A percentile compares a stretch with the other conserved stretches of the same genome.
Evolutionary conservation across 805 yeast species (phyloP).

Genomic region (Isabelozyma gotoi): DNA sequence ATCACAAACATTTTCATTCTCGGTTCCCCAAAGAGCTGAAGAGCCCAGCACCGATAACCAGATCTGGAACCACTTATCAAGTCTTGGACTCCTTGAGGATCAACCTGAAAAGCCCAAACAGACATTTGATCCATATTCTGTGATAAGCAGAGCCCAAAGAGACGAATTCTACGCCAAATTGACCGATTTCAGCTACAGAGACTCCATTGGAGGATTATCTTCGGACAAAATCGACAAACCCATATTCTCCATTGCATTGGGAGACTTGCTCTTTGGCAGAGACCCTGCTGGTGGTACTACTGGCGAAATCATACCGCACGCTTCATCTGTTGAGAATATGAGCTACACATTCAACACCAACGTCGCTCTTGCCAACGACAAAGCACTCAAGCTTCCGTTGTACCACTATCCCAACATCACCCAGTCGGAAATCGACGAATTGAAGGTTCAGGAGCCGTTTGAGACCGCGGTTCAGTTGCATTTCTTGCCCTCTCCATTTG

Average conservation of each 20-base stretch:
- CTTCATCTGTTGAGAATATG: neutral
- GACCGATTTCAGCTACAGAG: slow-evolving; percentile 23
- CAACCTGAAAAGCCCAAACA: neutral
- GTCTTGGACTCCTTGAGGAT: neutral
- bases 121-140: neutral
- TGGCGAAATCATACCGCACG: slow-evolving; percentile 5
- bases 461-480: slow-evolving; percentile 44
- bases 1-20: neutral
- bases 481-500: slow-evolving; percentile 45
- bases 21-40: neutral
- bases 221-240: slow-evolving; percentile 19
- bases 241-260: slow-evolving; percentile 37
- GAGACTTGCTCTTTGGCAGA: slow-evolving; percentile 32
- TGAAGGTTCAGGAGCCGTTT: slow-evolving; percentile 24
- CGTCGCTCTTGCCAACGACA: slow-evolving; percentile 30
- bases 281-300: slow-evolving; percentile 4
- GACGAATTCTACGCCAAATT: slow-evolving; percentile 23
- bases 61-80: neutral
- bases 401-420: slow-evolving; percentile 12
- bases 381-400: slow-evolving; percentile 28
- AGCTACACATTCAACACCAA: slow-evolving; percentile 32
- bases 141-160: slow-evolving; percentile 2
- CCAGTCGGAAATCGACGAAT: slow-evolving; percentile 19
- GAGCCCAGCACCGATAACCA: neutral
- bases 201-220: slow-evolving; percentile 18